Base-by-base conservation (phyloP, 2,329 filamentous ascomycete species). In the Blastomyces emzantsi region DNA sequence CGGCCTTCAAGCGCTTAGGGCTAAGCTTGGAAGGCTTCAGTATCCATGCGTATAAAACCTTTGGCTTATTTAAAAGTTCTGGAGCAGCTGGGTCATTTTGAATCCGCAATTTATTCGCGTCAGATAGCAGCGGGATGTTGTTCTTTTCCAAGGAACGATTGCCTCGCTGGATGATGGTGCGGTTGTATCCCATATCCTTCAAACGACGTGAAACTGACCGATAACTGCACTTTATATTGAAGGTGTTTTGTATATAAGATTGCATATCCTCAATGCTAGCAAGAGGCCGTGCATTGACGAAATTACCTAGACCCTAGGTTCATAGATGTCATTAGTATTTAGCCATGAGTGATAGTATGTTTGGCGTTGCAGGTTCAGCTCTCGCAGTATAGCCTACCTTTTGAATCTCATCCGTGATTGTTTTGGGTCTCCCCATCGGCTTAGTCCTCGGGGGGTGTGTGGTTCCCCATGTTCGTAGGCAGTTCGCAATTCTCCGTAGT, bases 401-500 rank as follows among this genome's bases (percentile, higher is more conserved):
- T 39, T 52, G 45, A 11, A 63, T 49, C 25, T 64, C 63, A 43
- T 45, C 30, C 1, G 60, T 52, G 41, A 64, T 60, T 6, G 49
- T 22, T 30, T 51, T 56, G n/a, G 61, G 61, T 7, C 63, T 61
- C 28, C 63, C 63, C 49, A 63, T 62, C 19, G 61, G 56, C 47
- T 63, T 64, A 17, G 17, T 60, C 43, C 55, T 49, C 11, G 63
- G 56, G 2, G 63, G 60, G 8, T 59, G 60, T 22, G 61, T 64
- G 3, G 63, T 64, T 22, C 61, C 63, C 41, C 45, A 64, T 52
- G 61, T 64, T 36, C 63, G 61, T 28, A 64, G 61, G 47, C 60
- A 63, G 43, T 41, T 61, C 19, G 61, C 49, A 59, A 64, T 64
- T 15, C 63, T 25, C 63, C 70, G 25, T 70, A 69, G 47, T 70